Percentiles rank a stretch among this genome's conserved stretches.
Evolutionary conservation across 495 filamentous ascomycete species (phyloP).

Genomic region (Chaetomium fimeti): DNA sequence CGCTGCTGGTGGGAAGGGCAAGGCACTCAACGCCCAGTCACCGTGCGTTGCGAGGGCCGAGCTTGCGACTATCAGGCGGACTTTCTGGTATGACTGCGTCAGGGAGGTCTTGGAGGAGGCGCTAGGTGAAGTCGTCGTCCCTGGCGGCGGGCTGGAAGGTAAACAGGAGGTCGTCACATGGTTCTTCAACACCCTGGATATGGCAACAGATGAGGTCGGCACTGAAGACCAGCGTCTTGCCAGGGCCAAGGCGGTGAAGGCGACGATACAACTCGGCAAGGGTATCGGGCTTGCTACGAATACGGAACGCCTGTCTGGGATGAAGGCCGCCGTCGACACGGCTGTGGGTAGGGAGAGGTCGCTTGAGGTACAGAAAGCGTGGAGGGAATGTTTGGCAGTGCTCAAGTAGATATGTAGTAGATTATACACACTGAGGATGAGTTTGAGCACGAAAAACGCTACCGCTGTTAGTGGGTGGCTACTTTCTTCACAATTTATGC

Average conservation of each 20-base stretch:
- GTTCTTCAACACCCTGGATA: slow-evolving; percentile 43
- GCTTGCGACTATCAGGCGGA: slow-evolving; percentile 34
- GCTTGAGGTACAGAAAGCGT: slow-evolving; percentile 44
- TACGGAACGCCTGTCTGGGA: slow-evolving; percentile 21
- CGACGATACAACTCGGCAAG: slow-evolving; percentile 36
- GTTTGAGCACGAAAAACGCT: background rate
- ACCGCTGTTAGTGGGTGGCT: background rate
- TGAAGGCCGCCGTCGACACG: slow-evolving; percentile 28
- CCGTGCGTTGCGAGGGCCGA: slow-evolving; percentile 32
- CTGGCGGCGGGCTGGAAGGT: slow-evolving; percentile 22
- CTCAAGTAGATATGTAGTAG: slow-evolving; percentile 14
- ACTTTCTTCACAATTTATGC: too few relatives aligned
- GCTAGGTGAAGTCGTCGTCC: slow-evolving; percentile 17
- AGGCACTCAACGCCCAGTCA: slow-evolving; percentile 10
- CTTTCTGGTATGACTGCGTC: slow-evolving; percentile 39
- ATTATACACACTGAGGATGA: background rate
- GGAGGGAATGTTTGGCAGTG: slow-evolving; percentile 28
- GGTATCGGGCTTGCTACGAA: slow-evolving; percentile 13
- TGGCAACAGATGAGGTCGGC: slow-evolving; percentile 36
- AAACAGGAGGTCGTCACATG: slow-evolving; percentile 30
- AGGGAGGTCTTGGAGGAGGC: slow-evolving; percentile 34
- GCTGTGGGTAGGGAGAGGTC: slow-evolving; percentile 43
- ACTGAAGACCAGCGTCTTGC: slow-evolving; percentile 43
- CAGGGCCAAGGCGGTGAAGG: slow-evolving; percentile 39
- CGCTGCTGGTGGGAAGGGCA: slow-evolving; percentile 13